Percentiles rank a stretch among this genome's conserved stretches.
phyloP scores from a whole-genome alignment of 495 filamentous ascomycete genomes.

The Venustampulla echinocandica region DNA sequence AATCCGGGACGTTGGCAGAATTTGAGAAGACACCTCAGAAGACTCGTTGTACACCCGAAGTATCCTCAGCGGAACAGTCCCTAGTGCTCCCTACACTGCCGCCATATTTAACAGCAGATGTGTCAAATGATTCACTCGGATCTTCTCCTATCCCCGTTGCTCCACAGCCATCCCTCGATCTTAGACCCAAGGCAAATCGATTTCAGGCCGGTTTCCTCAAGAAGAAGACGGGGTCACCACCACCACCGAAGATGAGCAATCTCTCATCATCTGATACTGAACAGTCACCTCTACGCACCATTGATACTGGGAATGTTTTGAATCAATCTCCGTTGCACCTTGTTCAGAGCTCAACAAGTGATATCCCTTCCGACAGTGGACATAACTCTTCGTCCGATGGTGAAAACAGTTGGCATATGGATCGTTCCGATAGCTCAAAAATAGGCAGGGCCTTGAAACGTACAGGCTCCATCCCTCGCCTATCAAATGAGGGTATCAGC shows the following conservation, averaged over 20 bases:
- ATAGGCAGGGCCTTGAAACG: constrained; percentile 59
- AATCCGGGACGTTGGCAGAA: constrained; percentile 72
- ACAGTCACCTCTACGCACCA: constrained; percentile 56
- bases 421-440: constrained; percentile 44
- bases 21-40: constrained; percentile 81
- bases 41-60: constrained; percentile 40
- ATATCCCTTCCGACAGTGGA: constrained; percentile 41
- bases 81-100: constrained; percentile 30
- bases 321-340: constrained; percentile 45
- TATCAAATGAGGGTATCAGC: constrained; percentile 29
- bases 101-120: constrained; percentile 29
- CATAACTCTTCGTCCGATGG: constrained; percentile 34
- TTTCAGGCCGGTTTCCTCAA: constrained; percentile 89
- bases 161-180: constrained; percentile 40
- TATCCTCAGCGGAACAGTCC: constrained; percentile 39
- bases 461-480: constrained; percentile 29
- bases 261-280: constrained; percentile 55
- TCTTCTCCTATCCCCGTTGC: constrained; percentile 48
- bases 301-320: constrained; percentile 49
- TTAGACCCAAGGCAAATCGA: constrained; percentile 56
- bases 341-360: constrained; percentile 37
- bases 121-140: constrained; percentile 35
- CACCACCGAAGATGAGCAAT: constrained; percentile 52
- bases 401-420: constrained; percentile 31
- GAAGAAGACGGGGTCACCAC: constrained; percentile 57